phyloP scores from a whole-genome alignment of 2,329 filamentous ascomycete genomes.

The Beauveria rudraprayagi region DNA sequence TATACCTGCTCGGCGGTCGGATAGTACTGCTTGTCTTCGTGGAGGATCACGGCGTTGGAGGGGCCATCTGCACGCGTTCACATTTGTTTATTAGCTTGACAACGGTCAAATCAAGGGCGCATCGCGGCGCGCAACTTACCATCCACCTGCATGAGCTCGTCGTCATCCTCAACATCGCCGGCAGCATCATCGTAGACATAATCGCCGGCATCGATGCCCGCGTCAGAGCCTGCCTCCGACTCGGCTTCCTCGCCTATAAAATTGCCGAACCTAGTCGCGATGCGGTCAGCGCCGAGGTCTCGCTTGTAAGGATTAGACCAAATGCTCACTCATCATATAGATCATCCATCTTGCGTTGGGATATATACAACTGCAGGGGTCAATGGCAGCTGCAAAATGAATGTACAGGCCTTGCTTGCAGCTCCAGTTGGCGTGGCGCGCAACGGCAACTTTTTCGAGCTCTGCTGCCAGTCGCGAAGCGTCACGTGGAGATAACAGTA shows the following conservation, averaged over 20 bases:
- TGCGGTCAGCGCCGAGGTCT: slow-evolving; percentile 1
- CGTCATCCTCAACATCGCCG: slow-evolving; percentile 54
- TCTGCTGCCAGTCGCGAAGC: neutral
- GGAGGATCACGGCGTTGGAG: slow-evolving; percentile 93
- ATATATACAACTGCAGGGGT: slow-evolving; percentile 12
- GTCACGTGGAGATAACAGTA: slow-evolving; percentile 9
- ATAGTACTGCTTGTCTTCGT: slow-evolving; percentile 99
- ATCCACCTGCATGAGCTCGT: slow-evolving; percentile 92
- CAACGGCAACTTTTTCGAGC: slow-evolving; percentile 16
- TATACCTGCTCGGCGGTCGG: slow-evolving; percentile 96
- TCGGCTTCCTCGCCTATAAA: slow-evolving; percentile 88
- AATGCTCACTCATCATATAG: slow-evolving; percentile 80
- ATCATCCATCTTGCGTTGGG: slow-evolving; percentile 66
- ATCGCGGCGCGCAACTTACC: slow-evolving; percentile 36
- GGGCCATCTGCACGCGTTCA: slow-evolving; percentile 53
- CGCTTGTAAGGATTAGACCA: neutral
- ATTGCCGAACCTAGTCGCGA: slow-evolving; percentile 74
- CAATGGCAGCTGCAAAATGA: slow-evolving; percentile 18
- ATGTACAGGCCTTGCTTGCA: slow-evolving; percentile 3
- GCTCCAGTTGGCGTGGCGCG: neutral
- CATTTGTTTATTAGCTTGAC: slow-evolving; percentile 19
- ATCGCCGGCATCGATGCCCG: slow-evolving; percentile 63
- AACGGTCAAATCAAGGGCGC: slow-evolving; percentile 7
- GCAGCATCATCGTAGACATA: slow-evolving; percentile 77
- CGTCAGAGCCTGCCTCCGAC: slow-evolving; percentile 79